phyloP scores from a whole-genome alignment of 1,284 basidiomycete species.

The Leccinum cinnamomeum region DNA sequence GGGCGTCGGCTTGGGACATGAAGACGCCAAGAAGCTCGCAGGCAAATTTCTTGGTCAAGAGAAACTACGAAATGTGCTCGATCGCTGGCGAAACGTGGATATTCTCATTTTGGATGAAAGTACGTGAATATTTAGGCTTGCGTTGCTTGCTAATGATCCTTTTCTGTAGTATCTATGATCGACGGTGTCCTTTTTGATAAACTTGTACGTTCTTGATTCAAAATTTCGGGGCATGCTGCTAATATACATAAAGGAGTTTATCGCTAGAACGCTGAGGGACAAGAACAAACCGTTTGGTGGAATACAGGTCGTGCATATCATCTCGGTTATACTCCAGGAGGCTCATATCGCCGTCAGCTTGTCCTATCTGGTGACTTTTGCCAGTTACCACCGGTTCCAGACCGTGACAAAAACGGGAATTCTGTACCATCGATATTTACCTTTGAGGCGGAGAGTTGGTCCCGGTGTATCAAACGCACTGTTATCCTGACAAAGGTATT shows the following conservation, averaged over 20 bases:
- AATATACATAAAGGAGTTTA: slow-evolving; percentile 38
- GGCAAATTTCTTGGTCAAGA: slow-evolving; percentile 59
- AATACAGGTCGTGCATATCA: slow-evolving; percentile 65
- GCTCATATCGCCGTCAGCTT: slow-evolving; percentile 44
- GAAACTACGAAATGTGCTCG: slow-evolving; percentile 67
- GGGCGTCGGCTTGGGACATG: slow-evolving; percentile 84
- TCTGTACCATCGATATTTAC: slow-evolving; percentile 59
- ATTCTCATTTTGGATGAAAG: slow-evolving; percentile 96
- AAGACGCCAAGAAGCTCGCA: slow-evolving; percentile 61
- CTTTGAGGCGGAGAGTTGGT: slow-evolving; percentile 90
- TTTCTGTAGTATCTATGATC: slow-evolving; percentile 87
- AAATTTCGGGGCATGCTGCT: neutral
- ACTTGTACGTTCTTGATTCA: slow-evolving; percentile 39
- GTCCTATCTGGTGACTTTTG: slow-evolving; percentile 96
- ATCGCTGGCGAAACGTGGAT: slow-evolving; percentile 73
- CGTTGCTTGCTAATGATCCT: slow-evolving; percentile 4
- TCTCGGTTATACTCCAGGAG: neutral
- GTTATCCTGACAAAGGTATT: slow-evolving; percentile 93
- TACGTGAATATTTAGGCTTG: slow-evolving; percentile 34
- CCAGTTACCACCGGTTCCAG: slow-evolving; percentile 89
- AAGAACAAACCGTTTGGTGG: slow-evolving; percentile 84
- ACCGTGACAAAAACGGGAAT: slow-evolving; percentile 33
- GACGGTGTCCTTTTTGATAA: slow-evolving; percentile 94
- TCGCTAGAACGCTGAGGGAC: slow-evolving; percentile 66
- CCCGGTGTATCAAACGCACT: slow-evolving; percentile 70